Evolutionary conservation across 139 green algal genomes (phyloP).

Genomic region (Nannochloris sp.): DNA sequence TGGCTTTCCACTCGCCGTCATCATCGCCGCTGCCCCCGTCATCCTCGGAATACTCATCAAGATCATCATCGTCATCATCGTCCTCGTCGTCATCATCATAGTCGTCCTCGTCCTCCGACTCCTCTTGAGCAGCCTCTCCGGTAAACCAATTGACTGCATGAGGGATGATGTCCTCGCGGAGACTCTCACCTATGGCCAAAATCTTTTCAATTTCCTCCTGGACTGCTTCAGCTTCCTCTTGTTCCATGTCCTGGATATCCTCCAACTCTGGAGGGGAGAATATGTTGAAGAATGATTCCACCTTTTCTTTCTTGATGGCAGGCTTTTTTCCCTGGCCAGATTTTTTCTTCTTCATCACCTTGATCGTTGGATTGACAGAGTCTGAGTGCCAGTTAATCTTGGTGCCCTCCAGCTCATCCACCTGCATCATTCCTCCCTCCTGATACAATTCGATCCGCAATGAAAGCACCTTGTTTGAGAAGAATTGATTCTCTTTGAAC

Average conservation of each 20-base stretch:
- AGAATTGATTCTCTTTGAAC: conserved; percentile 85
- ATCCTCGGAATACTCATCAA: conserved; percentile 13
- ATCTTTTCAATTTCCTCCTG: conserved; percentile 85
- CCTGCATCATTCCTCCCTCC: conserved; percentile 47
- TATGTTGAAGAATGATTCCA: conserved; percentile 91
- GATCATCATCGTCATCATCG: conserved; percentile 9
- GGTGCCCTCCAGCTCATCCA: conserved; percentile 38
- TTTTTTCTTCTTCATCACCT: conserved; percentile 94
- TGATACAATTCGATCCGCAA: conserved; percentile 51
- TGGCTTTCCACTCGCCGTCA: conserved; percentile 35
- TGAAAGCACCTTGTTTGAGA: conserved; percentile 54
- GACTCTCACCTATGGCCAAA: conserved; percentile 80
- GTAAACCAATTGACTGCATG: conserved; percentile 85
- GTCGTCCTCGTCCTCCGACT: conserved; percentile 37
- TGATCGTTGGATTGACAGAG: conserved; percentile 80
- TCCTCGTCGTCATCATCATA: conserved; percentile 47
- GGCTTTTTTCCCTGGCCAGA: conserved; percentile 64
- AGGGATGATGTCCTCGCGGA: conserved; percentile 83
- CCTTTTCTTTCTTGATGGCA: conserved; percentile 76
- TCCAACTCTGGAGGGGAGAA: conserved; percentile 65
- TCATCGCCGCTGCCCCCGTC: conserved; percentile 63
- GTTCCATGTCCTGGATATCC: conserved; percentile 39
- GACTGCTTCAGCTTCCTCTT: conserved; percentile 56
- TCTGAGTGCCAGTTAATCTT: conserved; percentile 82
- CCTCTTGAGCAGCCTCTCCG: conserved; percentile 71